A percentile compares a stretch with the other conserved stretches of the same genome.
Evolutionary conservation across 1,284 basidiomycete genomes (phyloP).

Genomic region (Cutaneotrichosporon mucoides): DNA sequence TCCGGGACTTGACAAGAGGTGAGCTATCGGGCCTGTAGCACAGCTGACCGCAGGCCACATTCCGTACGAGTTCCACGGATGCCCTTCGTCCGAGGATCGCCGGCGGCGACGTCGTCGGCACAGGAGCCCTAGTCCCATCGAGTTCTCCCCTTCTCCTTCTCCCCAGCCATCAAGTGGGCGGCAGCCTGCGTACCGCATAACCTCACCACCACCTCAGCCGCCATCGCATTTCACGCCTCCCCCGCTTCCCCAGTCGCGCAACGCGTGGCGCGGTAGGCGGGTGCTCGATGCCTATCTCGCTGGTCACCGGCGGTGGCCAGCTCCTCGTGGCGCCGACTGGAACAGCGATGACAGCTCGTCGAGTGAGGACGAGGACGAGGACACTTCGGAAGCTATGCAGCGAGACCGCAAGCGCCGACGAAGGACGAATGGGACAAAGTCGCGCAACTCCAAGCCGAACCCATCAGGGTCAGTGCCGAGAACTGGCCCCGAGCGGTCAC

Average conservation of each 20-base stretch:
- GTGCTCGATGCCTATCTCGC: background rate
- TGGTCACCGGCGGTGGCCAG: background rate
- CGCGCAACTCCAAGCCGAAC: no score
- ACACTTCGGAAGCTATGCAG: no score
- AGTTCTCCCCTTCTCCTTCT: constrained; percentile 1
- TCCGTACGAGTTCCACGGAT: background rate
- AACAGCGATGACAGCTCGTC: background rate
- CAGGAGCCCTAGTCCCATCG: background rate
- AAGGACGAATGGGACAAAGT: no score
- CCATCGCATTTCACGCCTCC: background rate
- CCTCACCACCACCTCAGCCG: background rate
- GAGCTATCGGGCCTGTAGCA: background rate
- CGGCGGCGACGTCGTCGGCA: background rate
- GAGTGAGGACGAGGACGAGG: background rate
- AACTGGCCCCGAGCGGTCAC: background rate
- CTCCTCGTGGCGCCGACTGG: background rate
- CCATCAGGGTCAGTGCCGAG: no score
- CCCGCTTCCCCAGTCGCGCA: background rate
- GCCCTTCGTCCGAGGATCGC: background rate
- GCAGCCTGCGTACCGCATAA: no score
- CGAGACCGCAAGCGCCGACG: no score
- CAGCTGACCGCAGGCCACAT: background rate
- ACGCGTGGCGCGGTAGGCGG: background rate
- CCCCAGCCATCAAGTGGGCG: background rate
- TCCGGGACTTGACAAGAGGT: background rate